phyloP scores from a whole-genome alignment of 1,139 yeast genomes.

The Kodamaea ohmeri region DNA sequence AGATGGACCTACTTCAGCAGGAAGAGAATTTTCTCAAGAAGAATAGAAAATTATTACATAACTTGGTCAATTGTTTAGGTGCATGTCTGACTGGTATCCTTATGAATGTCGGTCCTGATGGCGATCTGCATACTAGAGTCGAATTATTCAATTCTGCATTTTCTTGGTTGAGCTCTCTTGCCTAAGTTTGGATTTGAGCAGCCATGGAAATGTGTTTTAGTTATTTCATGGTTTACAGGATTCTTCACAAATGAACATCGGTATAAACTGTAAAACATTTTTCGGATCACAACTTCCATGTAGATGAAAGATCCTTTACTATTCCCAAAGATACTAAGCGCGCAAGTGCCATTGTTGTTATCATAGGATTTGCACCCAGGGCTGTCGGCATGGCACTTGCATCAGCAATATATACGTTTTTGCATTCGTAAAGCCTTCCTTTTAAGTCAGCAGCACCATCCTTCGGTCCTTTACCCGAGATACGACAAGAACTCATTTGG shows the following conservation, averaged over 20 bases:
- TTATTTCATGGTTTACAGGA: no score
- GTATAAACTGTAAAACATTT: no score
- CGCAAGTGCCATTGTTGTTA: constrained; percentile 42
- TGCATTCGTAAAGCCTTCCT: constrained; percentile 54
- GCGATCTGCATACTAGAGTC: constrained; percentile 20
- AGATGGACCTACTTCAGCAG: constrained; percentile 7
- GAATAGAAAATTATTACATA: constrained; percentile 15
- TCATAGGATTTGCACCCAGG: constrained; percentile 59
- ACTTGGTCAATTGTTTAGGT: constrained; percentile 25
- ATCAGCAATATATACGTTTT: constrained; percentile 55
- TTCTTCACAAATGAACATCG: background rate
- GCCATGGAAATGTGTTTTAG: no score
- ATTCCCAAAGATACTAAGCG: constrained; percentile 37
- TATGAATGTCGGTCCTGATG: constrained; percentile 19
- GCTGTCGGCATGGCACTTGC: constrained; percentile 59
- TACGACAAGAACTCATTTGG: constrained; percentile 60
- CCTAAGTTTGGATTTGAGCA: background rate
- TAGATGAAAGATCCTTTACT: constrained; percentile 28
- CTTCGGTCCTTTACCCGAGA: constrained; percentile 48
- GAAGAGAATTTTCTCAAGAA: constrained; percentile 11
- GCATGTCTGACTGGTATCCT: constrained; percentile 20
- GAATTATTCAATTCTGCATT: constrained; percentile 21
- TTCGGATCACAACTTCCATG: constrained; percentile 3
- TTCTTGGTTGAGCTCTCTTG: constrained; percentile 18
- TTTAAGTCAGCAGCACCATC: constrained; percentile 49